A percentile compares a stretch with the other conserved stretches of the same genome.
Conservation (phyloP, 345 rosid genomes). For the Lenwebbia sp. region DNA sequence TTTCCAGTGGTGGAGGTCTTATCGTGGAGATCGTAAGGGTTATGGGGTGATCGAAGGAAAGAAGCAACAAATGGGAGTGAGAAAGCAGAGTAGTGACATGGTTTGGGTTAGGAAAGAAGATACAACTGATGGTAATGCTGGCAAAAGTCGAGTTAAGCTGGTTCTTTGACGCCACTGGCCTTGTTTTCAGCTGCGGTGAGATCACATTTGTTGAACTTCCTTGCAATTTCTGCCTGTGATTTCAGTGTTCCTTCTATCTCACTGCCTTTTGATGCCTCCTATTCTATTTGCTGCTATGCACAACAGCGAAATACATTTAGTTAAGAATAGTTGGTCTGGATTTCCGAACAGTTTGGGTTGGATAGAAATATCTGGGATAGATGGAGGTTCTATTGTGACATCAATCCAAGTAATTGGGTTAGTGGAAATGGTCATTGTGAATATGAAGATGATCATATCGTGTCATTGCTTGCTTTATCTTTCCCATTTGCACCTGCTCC, state of each 20-base stretch:
- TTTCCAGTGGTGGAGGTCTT: not conserved
- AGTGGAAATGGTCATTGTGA: not conserved
- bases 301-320: not conserved
- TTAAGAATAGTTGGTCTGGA: not conserved
- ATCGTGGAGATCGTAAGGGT: not conserved
- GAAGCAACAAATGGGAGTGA: not conserved
- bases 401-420: not conserved
- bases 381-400: not conserved
- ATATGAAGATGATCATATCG: not conserved
- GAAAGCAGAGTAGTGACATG: not conserved
- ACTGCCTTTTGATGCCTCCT: not conserved
- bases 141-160: not conserved
- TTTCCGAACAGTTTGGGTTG: not conserved
- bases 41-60: not conserved
- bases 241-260: not conserved
- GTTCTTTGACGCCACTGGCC: not conserved
- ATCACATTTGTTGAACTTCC: not conserved
- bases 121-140: slow-evolving; percentile 1
- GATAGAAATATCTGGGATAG: not conserved
- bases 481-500: not conserved
- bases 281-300: not conserved
- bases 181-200: slow-evolving; percentile 3
- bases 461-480: not conserved
- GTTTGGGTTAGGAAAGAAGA: slow-evolving; percentile 40
- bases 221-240: not conserved